phyloP scores from a whole-genome alignment of 495 filamentous ascomycete species.

The Glutinoglossum americanum region DNA sequence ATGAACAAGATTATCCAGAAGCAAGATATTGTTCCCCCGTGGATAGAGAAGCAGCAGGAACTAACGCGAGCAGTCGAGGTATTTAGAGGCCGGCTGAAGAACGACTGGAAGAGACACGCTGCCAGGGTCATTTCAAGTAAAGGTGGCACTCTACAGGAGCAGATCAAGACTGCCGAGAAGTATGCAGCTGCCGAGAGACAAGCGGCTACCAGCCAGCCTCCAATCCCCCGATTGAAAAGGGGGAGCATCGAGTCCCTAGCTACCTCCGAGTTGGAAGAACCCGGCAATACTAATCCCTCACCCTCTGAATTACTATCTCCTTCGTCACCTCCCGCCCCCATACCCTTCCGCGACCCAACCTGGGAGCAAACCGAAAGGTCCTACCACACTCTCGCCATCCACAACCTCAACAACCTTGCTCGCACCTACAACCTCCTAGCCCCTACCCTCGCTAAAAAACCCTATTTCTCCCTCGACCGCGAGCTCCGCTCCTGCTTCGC shows the following conservation, averaged over 20 bases:
- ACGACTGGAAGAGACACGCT: constrained; percentile 76
- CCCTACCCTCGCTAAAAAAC: constrained; percentile 77
- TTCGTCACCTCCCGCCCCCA: not conserved
- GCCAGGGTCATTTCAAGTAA: constrained; percentile 56
- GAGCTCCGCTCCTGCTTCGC: constrained; percentile 66
- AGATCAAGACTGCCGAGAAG: constrained; percentile 46
- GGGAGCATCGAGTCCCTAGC: not conserved
- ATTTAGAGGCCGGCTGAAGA: constrained; percentile 53
- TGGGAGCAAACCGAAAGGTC: constrained; percentile 51
- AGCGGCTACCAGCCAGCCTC: constrained; percentile 16
- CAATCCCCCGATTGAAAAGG: constrained; percentile 3
- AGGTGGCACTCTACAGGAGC: constrained; percentile 56
- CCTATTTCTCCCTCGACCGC: constrained; percentile 67
- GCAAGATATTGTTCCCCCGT: constrained; percentile 64
- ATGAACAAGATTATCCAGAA: constrained; percentile 98
- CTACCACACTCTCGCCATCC: constrained; percentile 61
- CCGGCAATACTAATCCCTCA: not conserved
- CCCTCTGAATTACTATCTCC: not conserved
- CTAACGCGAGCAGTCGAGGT: constrained; percentile 40
- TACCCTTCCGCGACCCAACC: constrained; percentile 39
- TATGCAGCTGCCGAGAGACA: constrained; percentile 53
- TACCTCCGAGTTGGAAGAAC: not conserved
- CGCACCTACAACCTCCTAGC: constrained; percentile 91
- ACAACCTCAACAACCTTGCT: constrained; percentile 55
- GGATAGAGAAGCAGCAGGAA: constrained; percentile 98